A percentile compares a stretch with the other conserved stretches of the same genome.
Conservation (phyloP, 2,329 filamentous ascomycete species). For the Celoporthe dispersa region DNA sequence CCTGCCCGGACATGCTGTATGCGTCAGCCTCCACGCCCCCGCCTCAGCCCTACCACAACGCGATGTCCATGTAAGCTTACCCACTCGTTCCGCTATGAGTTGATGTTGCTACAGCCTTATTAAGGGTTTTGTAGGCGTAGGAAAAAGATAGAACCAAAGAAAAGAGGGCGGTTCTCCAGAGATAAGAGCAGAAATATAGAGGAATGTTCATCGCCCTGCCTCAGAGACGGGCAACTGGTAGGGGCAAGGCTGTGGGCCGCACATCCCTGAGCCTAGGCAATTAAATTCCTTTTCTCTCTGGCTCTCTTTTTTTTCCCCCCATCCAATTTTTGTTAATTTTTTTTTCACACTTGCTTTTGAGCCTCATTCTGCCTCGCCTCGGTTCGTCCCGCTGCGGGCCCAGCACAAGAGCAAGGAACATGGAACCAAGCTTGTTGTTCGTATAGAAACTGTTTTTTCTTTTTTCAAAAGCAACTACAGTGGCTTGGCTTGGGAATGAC, state of each 20-base stretch:
- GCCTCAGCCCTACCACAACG: constrained; percentile 19
- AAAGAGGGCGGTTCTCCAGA: background rate
- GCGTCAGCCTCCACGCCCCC: constrained; percentile 4
- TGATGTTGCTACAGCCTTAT: background rate
- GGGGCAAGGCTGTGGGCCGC: background rate
- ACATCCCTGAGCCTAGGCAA: background rate
- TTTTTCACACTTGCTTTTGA: background rate
- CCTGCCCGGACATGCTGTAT: constrained; percentile 9
- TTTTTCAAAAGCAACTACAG: background rate
- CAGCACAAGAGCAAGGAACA: constrained; percentile 6
- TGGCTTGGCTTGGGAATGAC: background rate
- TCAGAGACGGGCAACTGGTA: background rate
- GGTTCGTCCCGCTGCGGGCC: constrained; percentile 13
- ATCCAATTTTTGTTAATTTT: background rate
- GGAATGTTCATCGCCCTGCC: background rate
- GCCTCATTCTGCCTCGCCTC: background rate
- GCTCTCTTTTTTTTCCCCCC: background rate
- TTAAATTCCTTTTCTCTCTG: background rate
- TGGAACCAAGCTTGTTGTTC: background rate
- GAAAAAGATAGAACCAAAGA: background rate
- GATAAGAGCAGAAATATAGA: background rate
- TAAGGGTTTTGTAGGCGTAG: background rate
- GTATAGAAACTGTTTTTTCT: background rate
- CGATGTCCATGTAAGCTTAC: constrained; percentile 7
- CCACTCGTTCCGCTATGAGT: constrained; percentile 8